These are phyloP conservation scores for Marasmius sp. DNA, from an alignment of 1,284 basidiomycete species.

Conservation along the genomic window DNA sequence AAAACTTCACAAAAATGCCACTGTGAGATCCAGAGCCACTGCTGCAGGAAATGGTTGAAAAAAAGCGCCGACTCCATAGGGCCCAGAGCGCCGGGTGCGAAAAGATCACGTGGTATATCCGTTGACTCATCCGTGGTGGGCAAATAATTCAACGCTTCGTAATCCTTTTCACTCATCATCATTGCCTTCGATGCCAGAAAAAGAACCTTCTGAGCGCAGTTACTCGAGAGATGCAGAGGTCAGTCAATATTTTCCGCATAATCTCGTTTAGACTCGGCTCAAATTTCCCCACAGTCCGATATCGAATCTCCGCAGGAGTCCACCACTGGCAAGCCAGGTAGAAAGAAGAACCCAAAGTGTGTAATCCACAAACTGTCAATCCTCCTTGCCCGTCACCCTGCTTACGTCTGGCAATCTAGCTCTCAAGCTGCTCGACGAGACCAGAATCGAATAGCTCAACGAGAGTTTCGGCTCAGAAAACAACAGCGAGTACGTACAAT, in stretches of 20 bases:
- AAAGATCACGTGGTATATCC: not conserved
- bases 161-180: conserved; percentile 40
- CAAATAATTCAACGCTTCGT: conserved; percentile 25
- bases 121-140: not conserved
- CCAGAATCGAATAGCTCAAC: conserved; percentile 91
- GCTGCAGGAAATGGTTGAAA: no score
- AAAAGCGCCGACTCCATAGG: no score
- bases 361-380: conserved; percentile 26
- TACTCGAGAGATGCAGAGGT: conserved; percentile 58
- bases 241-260: conserved; percentile 17
- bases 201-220: conserved; percentile 54
- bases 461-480: conserved; percentile 88
- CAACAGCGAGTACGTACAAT: conserved; percentile 67
- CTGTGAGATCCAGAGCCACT: no score
- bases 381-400: conserved; percentile 25
- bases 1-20: no score
- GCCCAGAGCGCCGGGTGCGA: not conserved
- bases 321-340: conserved; percentile 66
- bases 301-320: conserved; percentile 52
- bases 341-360: conserved; percentile 86
- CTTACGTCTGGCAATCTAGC: conserved; percentile 42
- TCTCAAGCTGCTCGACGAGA: conserved; percentile 83
- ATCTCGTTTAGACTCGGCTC: not conserved
- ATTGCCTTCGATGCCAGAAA: conserved; percentile 33
- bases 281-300: conserved; percentile 54